Conservation (phyloP, 139 green algal genomes). For the Haematococcus lacustris region DNA sequence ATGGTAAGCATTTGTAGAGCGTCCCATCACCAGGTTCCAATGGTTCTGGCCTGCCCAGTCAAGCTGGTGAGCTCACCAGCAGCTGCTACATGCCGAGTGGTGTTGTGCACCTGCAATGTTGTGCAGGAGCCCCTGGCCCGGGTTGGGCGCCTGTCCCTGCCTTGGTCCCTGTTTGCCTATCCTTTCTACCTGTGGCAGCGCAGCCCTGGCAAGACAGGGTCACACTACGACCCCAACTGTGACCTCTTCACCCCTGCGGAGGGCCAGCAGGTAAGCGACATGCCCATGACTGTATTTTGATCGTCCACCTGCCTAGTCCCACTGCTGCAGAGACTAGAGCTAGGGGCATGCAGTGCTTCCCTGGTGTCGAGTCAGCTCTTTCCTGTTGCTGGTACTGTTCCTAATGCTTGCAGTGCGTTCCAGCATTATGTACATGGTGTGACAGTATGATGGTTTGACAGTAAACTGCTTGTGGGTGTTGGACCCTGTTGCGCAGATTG, state of each 20-base stretch:
- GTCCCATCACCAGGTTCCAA: neutral
- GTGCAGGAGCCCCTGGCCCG: constrained; percentile 46
- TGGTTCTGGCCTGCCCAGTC: neutral
- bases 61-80: neutral
- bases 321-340: too few relatives aligned
- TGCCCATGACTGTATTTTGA: neutral
- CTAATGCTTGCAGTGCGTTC: too few relatives aligned
- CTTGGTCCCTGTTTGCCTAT: constrained; percentile 79
- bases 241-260: constrained; percentile 71
- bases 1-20: constrained; percentile 44
- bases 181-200: constrained; percentile 87
- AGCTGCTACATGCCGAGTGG: neutral
- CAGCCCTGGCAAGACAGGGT: constrained; percentile 81
- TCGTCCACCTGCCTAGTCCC: too few relatives aligned
- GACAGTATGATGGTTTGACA: too few relatives aligned
- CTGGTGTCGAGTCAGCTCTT: too few relatives aligned
- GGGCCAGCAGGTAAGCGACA: constrained; percentile 40
- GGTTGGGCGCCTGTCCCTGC: constrained; percentile 71
- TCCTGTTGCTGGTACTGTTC: too few relatives aligned
- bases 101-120: too few relatives aligned
- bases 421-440: neutral
- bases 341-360: too few relatives aligned
- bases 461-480: too few relatives aligned
- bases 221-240: constrained; percentile 85
- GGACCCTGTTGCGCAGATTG: constrained; percentile 24